Evolutionary conservation across 192 early-diverging fungal species (phyloP).

Genomic region (Podila horticola): DNA sequence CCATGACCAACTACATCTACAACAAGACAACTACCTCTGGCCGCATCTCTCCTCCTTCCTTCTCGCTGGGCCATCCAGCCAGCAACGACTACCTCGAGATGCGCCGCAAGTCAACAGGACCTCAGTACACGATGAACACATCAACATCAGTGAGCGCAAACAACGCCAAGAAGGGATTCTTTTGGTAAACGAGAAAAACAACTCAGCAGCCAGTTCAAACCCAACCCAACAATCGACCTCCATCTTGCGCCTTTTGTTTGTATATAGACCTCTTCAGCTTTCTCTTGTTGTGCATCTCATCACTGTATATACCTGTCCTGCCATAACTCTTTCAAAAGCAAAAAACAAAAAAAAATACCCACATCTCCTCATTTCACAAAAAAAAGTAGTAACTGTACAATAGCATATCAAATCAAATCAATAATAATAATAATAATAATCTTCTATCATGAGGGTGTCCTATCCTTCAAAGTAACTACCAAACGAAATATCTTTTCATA

Average conservation of each 20-base stretch:
- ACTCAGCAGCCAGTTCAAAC: constrained; percentile 4
- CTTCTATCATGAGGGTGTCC: too few species aligned
- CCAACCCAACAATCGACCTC: background rate
- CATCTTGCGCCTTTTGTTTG: background rate
- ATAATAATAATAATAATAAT: too few species aligned
- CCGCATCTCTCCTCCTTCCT: constrained; percentile 46
- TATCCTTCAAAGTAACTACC: too few species aligned
- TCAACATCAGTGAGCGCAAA: constrained; percentile 10
- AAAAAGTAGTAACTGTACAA: background rate
- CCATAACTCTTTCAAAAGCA: background rate
- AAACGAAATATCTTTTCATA: too few species aligned
- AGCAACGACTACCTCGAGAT: constrained; percentile 9
- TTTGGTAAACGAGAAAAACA: constrained; percentile 27
- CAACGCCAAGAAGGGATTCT: constrained; percentile 38
- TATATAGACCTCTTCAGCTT: background rate
- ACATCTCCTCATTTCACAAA: background rate
- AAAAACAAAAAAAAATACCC: constrained; percentile 4
- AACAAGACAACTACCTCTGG: constrained; percentile 40
- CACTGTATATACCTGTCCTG: background rate
- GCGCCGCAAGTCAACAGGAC: constrained; percentile 44
- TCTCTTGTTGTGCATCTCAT: background rate
- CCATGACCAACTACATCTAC: constrained; percentile 45
- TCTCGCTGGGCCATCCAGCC: constrained; percentile 38
- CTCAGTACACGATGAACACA: constrained; percentile 40
- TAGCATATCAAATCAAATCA: background rate